Conservation (phyloP, 208 protist species). For the Leishmania amazonensis region DNA sequence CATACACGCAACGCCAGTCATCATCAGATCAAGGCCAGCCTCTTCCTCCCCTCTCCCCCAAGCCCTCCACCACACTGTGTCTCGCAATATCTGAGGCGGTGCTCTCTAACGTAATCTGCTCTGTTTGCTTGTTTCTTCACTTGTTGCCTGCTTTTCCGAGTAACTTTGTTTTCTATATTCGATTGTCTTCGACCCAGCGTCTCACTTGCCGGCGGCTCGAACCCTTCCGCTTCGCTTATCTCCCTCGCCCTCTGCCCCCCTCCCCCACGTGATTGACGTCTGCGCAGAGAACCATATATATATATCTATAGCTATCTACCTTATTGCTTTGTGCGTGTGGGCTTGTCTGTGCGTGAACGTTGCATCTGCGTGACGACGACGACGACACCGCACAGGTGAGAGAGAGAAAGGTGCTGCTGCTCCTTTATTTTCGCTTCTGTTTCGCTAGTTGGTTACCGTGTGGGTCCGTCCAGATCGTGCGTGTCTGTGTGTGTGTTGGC, state of each 20-base stretch:
- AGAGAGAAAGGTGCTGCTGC: neutral
- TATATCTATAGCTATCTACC: neutral
- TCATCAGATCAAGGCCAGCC: neutral
- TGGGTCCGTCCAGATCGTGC: neutral
- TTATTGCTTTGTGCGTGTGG: neutral
- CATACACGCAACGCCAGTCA: neutral
- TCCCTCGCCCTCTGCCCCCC: neutral
- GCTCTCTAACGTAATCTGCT: neutral
- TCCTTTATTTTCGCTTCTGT: conserved; percentile 13
- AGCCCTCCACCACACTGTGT: neutral
- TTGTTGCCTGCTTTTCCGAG: neutral
- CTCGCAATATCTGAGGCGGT: neutral
- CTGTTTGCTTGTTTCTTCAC: neutral
- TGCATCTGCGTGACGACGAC: neutral
- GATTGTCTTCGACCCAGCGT: neutral
- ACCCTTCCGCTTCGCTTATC: neutral
- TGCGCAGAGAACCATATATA: neutral
- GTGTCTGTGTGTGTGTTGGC: too few relatives aligned
- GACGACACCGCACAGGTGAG: neutral
- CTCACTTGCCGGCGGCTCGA: neutral
- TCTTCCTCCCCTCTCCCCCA: neutral
- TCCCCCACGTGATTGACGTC: neutral
- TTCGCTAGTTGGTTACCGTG: neutral
- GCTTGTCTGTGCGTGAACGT: neutral
- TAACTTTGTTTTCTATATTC: neutral